Base-by-base conservation (phyloP, 2,329 filamentous ascomycete genomes). In the Fusarium sp. region DNA sequence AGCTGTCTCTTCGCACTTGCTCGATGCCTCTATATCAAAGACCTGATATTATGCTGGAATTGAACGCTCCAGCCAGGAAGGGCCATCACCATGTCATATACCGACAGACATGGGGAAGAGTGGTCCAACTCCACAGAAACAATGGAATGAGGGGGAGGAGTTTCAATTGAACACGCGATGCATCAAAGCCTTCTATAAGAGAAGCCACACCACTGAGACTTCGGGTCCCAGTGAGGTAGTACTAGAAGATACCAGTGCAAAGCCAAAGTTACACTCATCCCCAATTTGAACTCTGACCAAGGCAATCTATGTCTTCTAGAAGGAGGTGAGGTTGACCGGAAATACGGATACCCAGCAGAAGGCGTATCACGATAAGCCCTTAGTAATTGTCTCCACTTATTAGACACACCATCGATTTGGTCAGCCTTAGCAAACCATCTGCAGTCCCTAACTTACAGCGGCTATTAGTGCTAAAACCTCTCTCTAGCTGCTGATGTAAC, bases 401-500 rank as follows among this genome's bases (percentile, higher is more conserved):
- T 53, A 58, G 42, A 72, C 58, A 42, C 28, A 52, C 48, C 16
- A 39, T 45, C 28, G 2, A 37, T 21, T 74, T 61, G 63, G 69
- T 73, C 70, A 74, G 72, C 68, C 66, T 65, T 67, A 58, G 48
- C 44, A 69, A 70, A 45, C 52, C 61, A 65, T 49, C 52, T 44
- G 41, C 31, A 62, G 43, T 44, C 23, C 39, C 14, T 23, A 26
- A 37, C 53, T 56, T 39, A 19, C 23, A 42, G 34, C 39, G 49
- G 49, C 31, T 10, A 52, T 52, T 28, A 60, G 44, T 26, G 28
- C 19, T 54, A 65, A 65, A 58, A 41, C 49, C 26, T 49, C 25
- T 30, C 37, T 51, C 41, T 26, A 49, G 52, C 52, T 72, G 73
- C 73, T 75, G 73, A 75, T 74, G 70, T 73, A 75, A 75, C 61